phyloP scores from a whole-genome alignment of 2,329 filamentous ascomycete genomes.

The Dichotomopilus funicola region DNA sequence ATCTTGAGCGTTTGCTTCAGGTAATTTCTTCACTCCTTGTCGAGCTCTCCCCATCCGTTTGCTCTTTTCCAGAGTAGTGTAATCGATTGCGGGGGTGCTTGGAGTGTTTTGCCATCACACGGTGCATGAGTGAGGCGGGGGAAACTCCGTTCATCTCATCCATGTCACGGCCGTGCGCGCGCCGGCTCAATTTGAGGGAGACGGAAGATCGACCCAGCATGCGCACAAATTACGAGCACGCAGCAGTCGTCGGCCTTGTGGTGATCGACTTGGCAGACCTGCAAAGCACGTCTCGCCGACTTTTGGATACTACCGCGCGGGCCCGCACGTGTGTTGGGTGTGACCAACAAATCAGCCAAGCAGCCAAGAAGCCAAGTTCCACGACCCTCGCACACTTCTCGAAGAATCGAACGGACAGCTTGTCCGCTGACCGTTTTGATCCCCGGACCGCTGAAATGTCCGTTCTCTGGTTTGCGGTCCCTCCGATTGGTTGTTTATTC shows the following conservation, averaged over 20 bases:
- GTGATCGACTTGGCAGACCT: neutral
- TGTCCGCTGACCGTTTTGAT: neutral
- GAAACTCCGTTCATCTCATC: neutral
- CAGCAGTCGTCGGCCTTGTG: neutral
- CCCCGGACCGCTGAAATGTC: neutral
- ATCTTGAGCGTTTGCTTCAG: no score
- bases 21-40: no score
- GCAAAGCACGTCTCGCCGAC: no score
- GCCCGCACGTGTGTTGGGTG: neutral
- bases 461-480: neutral
- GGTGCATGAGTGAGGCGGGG: slow-evolving; percentile 11
- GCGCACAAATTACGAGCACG: slow-evolving; percentile 13
- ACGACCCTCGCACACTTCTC: neutral
- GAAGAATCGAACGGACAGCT: neutral
- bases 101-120: slow-evolving; percentile 14
- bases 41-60: no score
- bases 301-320: neutral
- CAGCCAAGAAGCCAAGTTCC: neutral
- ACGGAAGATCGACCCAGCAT: slow-evolving; percentile 13
- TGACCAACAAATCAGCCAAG: neutral
- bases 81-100: neutral
- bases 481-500: slow-evolving; percentile 9
- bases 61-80: neutral
- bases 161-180: slow-evolving; percentile 1
- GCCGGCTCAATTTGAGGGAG: slow-evolving; percentile 2